Percentiles rank a stretch among this genome's conserved stretches.
Conservation (phyloP, 2,329 filamentous ascomycete genomes). For the Pseudogymnoascus sp. region DNA sequence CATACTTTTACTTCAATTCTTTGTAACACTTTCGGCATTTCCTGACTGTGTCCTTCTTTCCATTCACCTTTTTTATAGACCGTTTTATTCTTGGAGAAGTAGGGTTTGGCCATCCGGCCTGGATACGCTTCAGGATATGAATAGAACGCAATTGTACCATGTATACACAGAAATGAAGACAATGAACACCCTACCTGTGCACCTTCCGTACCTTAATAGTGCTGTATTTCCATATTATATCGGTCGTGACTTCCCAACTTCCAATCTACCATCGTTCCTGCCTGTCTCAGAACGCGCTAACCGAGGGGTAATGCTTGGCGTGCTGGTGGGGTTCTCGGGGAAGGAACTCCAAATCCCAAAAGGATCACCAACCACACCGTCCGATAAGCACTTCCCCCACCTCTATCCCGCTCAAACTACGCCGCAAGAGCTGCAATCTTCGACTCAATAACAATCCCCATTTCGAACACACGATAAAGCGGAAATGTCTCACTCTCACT, state of each 20-base stretch:
- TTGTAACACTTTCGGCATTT: conserved; percentile 4
- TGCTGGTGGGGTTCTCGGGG: background rate
- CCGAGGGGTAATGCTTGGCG: background rate
- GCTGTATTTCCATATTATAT: background rate
- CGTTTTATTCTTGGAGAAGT: background rate
- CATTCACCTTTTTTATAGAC: background rate
- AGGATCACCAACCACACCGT: background rate
- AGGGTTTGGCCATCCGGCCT: background rate
- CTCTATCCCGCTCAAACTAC: background rate
- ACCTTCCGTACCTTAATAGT: background rate
- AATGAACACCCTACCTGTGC: background rate
- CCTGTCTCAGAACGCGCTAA: background rate
- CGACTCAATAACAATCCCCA: background rate
- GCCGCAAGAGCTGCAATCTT: background rate
- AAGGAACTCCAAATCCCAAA: background rate
- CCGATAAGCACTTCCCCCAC: background rate
- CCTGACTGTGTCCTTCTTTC: background rate
- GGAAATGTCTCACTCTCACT: conserved; percentile 37
- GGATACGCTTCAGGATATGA: conserved; percentile 1
- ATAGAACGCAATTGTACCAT: conserved; percentile 4
- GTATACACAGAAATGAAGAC: conserved; percentile 6
- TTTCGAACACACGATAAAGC: background rate
- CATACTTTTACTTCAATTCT: background rate
- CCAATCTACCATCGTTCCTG: background rate
- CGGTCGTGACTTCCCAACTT: background rate